phyloP scores from a whole-genome alignment of 1,284 basidiomycete species.

The Binderoboletus segoi region DNA sequence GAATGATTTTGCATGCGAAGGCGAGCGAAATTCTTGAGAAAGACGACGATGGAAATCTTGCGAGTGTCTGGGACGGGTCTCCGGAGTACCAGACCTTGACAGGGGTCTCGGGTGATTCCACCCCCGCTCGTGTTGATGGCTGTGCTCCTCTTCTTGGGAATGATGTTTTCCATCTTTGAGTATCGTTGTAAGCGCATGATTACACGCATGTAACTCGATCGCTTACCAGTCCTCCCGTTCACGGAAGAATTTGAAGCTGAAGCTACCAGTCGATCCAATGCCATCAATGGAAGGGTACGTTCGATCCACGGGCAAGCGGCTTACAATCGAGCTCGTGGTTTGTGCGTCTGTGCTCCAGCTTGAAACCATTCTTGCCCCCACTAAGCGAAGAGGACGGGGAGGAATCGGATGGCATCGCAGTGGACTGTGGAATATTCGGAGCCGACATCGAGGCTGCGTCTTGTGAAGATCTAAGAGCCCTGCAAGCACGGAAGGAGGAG shows the following conservation, averaged over 20 bases:
- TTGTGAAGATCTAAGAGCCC: neutral
- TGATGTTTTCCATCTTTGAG: slow-evolving; percentile 16
- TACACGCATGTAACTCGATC: neutral
- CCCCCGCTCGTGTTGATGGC: slow-evolving; percentile 39
- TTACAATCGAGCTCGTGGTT: slow-evolving; percentile 25
- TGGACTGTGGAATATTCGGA: slow-evolving; percentile 6
- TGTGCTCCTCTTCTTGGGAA: slow-evolving; percentile 26
- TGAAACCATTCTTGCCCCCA: slow-evolving; percentile 2
- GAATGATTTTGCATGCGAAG: slow-evolving; percentile 28
- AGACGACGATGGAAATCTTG: slow-evolving; percentile 30
- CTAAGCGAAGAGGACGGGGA: slow-evolving; percentile 17
- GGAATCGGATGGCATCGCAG: slow-evolving; percentile 5
- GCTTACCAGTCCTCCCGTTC: slow-evolving; percentile 20
- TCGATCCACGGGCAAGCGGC: neutral
- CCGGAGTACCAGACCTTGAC: slow-evolving; percentile 32
- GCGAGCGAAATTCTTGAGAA: slow-evolving; percentile 31
- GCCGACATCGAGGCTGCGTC: slow-evolving; percentile 17
- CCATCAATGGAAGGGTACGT: slow-evolving; percentile 3
- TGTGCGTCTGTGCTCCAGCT: slow-evolving; percentile 6
- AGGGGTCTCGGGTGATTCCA: slow-evolving; percentile 37
- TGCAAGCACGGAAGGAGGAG: neutral
- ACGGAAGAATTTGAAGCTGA: slow-evolving; percentile 14
- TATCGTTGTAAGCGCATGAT: slow-evolving; percentile 11
- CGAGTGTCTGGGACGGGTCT: slow-evolving; percentile 31
- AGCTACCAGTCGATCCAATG: slow-evolving; percentile 16